Percentiles rank a stretch among this genome's conserved stretches.
Conservation (phyloP, 352 stramenopile genomes). For the Paralagenidium karlingii region DNA sequence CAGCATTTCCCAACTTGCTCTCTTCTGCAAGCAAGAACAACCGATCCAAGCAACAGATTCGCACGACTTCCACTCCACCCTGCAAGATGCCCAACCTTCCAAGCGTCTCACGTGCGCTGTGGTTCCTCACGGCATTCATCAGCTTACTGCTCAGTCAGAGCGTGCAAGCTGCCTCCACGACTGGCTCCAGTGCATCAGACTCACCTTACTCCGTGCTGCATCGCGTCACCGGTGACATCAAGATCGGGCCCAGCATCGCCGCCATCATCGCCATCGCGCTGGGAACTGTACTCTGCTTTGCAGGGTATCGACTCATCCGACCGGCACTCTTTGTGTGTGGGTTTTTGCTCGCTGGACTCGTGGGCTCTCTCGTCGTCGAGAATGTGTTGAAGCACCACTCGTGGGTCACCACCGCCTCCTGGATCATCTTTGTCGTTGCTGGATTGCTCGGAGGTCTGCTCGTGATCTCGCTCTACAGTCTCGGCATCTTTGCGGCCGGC, state of each 20-base stretch:
- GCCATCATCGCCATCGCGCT: constrained; percentile 30
- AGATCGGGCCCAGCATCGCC: constrained; percentile 28
- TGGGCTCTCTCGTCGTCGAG: constrained; percentile 25
- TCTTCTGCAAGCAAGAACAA: too few relatives aligned
- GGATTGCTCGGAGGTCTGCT: constrained; percentile 19
- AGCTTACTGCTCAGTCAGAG: too few relatives aligned
- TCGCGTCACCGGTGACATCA: too few relatives aligned
- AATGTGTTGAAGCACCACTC: constrained; percentile 12
- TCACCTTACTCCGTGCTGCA: too few relatives aligned
- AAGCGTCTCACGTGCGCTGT: too few relatives aligned
- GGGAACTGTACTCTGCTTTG: constrained; percentile 27
- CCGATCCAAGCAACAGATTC: too few relatives aligned
- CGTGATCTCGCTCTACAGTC: constrained; percentile 26
- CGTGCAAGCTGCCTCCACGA: too few relatives aligned
- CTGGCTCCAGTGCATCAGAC: too few relatives aligned
- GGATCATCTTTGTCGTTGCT: constrained; percentile 29
- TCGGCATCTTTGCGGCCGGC: constrained; percentile 29
- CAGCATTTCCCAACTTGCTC: too few relatives aligned
- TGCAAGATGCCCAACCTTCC: too few relatives aligned
- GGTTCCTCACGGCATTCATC: too few relatives aligned
- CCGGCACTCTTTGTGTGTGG: constrained; percentile 51
- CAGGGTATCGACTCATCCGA: constrained; percentile 43
- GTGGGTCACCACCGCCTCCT: constrained; percentile 30
- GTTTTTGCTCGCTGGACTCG: constrained; percentile 51
- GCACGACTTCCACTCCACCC: too few relatives aligned